Evolutionary conservation across 768 basidiomycete genomes (phyloP), one percentile per base, ranked within the genome.

Genomic region (Amanita polypyramis): DNA sequence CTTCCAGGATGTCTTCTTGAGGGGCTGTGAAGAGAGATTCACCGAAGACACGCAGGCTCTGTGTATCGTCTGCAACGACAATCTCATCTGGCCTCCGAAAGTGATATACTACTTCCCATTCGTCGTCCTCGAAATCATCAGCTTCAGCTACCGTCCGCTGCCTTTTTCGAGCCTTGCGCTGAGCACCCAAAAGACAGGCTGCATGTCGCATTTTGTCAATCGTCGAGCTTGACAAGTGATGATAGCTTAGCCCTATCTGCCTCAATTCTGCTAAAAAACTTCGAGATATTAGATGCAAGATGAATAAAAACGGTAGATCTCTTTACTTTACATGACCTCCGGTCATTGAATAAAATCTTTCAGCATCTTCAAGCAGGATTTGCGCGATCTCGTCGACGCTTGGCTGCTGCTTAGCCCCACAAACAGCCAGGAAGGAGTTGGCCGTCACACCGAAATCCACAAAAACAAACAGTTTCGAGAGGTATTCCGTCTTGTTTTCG

Each of bases 1-100:
- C 75, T 78, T 98, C 95, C 9, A 98, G 70, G 6, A 90, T 70
- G 55, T 95, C 91, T 60, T 98, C 94, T 62, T 95, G 88, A 0
- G 89, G 86, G 7, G 85, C 88, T 2, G 75, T 76, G 58, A 82
- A 88, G 12, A 95, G 67, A 2, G 74, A 73, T 38, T 82, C 80
- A 4, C 82, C 80, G 59, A 96, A 96, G 10, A 83, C 69, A 52
- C 88, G 83, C 56, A 83, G 79, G 4, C 82, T 69, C 43, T 87
- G 85, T 8, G 81, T 82, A 58, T 96, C 91, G 60, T 99, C 94
- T 3, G 87, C 85, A 40, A 96, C 76, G 21, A 89, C 76, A 6
- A 92, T 79, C 56, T 87, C 75, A 38, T 70, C 70, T 0, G 90
- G 77, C 52, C 67, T 69, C 52, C 80, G 74, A 33, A 96, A 66